These are phyloP conservation scores for Serendipita sp. DNA, from an alignment of 768 basidiomycete species.

Conservation along the genomic window DNA sequence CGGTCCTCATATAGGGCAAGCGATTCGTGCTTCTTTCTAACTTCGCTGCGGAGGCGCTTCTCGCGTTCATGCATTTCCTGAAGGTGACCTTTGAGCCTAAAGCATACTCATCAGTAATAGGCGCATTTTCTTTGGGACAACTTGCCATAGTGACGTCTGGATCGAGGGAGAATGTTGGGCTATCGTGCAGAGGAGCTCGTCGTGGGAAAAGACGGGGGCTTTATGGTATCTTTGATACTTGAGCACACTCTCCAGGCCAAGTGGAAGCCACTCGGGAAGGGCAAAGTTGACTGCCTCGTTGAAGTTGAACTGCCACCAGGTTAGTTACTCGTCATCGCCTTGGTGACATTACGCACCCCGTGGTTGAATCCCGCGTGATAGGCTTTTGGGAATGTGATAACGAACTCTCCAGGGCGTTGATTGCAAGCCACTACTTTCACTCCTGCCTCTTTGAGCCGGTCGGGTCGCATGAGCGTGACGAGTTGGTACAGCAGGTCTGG, in stretches of 20 bases:
- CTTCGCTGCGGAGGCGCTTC: constrained; percentile 42
- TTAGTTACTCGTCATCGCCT: background rate
- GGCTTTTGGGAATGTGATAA: constrained; percentile 93
- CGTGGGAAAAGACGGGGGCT: constrained; percentile 93
- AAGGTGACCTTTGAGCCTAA: constrained; percentile 70
- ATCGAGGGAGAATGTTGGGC: constrained; percentile 87
- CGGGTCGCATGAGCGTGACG: constrained; percentile 93
- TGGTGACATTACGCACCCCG: constrained; percentile 43
- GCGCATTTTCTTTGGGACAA: constrained; percentile 3
- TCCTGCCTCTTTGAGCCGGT: constrained; percentile 67
- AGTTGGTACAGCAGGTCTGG: constrained; percentile 94
- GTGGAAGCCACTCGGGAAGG: constrained; percentile 82
- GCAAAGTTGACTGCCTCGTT: constrained; percentile 99
- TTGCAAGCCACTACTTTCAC: constrained; percentile 90
- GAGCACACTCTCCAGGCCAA: constrained; percentile 73
- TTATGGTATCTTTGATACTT: constrained; percentile 84
- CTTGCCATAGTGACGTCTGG: constrained; percentile 83
- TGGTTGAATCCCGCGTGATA: constrained; percentile 99
- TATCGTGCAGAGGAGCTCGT: constrained; percentile 93
- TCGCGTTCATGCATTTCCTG: constrained; percentile 83
- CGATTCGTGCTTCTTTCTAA: constrained; percentile 34
- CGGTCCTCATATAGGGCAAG: constrained; percentile 56
- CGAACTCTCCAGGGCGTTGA: constrained; percentile 93
- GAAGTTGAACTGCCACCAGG: constrained; percentile 65
- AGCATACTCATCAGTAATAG: background rate